A percentile compares a stretch with the other conserved stretches of the same genome.
Conservation (phyloP, 305 asterid species). For the Solanum hybrid region DNA sequence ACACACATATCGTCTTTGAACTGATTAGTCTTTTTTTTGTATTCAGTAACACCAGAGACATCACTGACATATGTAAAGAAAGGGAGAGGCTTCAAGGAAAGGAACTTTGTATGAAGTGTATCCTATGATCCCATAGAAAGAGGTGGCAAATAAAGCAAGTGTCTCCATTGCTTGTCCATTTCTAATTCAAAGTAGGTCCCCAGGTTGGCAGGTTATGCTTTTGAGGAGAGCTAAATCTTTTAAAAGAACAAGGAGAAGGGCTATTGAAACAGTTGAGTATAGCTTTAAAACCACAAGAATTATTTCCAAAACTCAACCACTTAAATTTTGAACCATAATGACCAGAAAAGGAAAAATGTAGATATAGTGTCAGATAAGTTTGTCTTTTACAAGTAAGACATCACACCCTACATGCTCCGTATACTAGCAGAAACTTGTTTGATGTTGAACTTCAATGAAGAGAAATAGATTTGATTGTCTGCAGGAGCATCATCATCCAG, state of each 20-base stretch:
- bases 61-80: neutral
- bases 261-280: neutral
- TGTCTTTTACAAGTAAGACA: neutral
- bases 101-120: neutral
- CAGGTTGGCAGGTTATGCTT: neutral
- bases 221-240: neutral
- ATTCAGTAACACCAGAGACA: neutral
- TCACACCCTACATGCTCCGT: slow-evolving; percentile 51
- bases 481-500: slow-evolving; percentile 45
- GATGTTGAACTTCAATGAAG: slow-evolving; percentile 60
- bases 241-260: neutral
- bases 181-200: neutral
- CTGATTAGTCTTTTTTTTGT: neutral
- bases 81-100: neutral
- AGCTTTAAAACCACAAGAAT: neutral
- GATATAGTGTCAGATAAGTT: neutral
- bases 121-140: neutral
- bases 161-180: neutral
- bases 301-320: neutral
- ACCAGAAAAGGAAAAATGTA: neutral
- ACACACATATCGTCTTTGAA: neutral
- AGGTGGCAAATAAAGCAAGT: neutral
- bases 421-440: slow-evolving; percentile 45
- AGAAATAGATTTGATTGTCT: slow-evolving; percentile 48
- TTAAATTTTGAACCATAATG: neutral